Evolutionary conservation across 1,139 yeast genomes (phyloP), one percentile per base, ranked within the genome.

Genomic region (Maudiozyma humilis): DNA sequence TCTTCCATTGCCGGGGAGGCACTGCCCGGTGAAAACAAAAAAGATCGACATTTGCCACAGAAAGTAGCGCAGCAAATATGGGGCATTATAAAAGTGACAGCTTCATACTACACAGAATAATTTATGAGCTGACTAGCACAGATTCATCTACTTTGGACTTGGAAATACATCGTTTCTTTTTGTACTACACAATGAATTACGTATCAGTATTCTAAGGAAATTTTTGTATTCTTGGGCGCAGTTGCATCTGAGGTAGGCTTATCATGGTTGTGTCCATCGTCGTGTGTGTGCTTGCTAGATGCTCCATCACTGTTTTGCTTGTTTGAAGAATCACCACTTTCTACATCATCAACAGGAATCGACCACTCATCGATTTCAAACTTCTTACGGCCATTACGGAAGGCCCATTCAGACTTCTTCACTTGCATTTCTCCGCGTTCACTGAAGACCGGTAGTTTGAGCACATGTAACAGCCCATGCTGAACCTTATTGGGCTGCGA

Each of bases 321-420:
- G 20, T 37, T 44, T 8, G 38, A 20, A 32, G 63, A 59, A 16
- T 15, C 32, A 25, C 68, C 75, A 30, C 68, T 73, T 15, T 73
- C 82, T 32, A 74, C 79, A 45, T 80, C 88, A 48, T 86, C 96
- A 2, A 91, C 95, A 0, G 98, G 97, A 39, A 91, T 91, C 19
- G 95, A 86, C 95, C 96, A 89, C 57, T 80, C 86, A 51, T 84
- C 89, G 47, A 89, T 82, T 56, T 84, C 95, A 60, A 91, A 87
- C 57, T 75, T 79, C 64, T 80, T 79, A 50, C 84, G 73, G 13
- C 95, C 91, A 50, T 87, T 87, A 57, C 82, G 80, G 66, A 89
- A 91, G 3, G 95, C 89, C 63, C 76, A 82, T 64, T 89, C 96
- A 44, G 86, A 82, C 46, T 71, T 71, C 45, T 79, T 77, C 1